Conservation (phyloP, 768 basidiomycete genomes). For the Epithele typhae region DNA sequence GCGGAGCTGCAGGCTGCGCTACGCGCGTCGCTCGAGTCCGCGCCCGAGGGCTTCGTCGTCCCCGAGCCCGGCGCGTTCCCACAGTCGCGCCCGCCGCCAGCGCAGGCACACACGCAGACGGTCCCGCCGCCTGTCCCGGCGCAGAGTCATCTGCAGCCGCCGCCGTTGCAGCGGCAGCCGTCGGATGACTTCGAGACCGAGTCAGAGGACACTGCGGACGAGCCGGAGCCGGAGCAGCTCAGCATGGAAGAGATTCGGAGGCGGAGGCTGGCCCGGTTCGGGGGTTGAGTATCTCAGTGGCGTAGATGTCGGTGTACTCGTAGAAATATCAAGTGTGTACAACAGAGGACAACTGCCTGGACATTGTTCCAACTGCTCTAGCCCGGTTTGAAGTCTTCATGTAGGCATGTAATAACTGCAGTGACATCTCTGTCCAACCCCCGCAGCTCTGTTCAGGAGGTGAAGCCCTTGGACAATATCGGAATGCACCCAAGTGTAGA, state of each 20-base stretch:
- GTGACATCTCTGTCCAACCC: too few relatives aligned
- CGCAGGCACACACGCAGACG: neutral
- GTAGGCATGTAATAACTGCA: too few relatives aligned
- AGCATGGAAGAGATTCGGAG: slow-evolving; percentile 65
- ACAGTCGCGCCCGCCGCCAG: slow-evolving; percentile 2
- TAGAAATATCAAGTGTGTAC: too few relatives aligned
- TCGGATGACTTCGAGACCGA: slow-evolving; percentile 31
- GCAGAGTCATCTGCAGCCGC: neutral
- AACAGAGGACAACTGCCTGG: too few relatives aligned
- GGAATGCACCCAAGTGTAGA: too few relatives aligned
- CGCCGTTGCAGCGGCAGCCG: slow-evolving; percentile 9
- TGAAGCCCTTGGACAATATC: too few relatives aligned
- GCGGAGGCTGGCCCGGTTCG: slow-evolving; percentile 63
- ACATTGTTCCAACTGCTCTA: too few relatives aligned
- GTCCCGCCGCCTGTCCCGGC: neutral
- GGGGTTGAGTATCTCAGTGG: too few relatives aligned
- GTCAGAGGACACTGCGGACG: slow-evolving; percentile 25
- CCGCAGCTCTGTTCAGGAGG: too few relatives aligned
- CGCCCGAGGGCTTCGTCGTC: slow-evolving; percentile 47
- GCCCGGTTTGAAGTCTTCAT: too few relatives aligned
- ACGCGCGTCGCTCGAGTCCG: slow-evolving; percentile 69
- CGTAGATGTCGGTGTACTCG: too few relatives aligned
- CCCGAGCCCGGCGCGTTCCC: slow-evolving; percentile 22
- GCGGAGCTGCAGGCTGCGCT: slow-evolving; percentile 84
- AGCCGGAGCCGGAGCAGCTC: slow-evolving; percentile 31